A percentile compares a stretch with the other conserved stretches of the same genome.
Conservation (phyloP, 805 yeast species). For the Saturnispora saitoi region DNA sequence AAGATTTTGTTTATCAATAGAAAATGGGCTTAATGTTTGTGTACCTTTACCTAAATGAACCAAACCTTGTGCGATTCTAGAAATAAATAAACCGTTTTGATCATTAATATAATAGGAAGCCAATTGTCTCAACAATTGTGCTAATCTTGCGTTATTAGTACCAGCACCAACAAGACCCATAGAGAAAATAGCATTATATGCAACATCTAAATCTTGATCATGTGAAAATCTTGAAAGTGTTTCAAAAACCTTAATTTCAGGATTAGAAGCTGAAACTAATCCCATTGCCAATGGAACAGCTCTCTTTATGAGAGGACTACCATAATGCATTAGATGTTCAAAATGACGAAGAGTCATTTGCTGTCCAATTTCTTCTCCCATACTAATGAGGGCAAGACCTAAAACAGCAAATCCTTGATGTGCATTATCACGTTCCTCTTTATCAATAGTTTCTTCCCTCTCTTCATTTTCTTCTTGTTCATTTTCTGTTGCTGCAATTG, state of each 20-base stretch:
- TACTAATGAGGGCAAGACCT: constrained; percentile 88
- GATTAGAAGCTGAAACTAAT: constrained; percentile 82
- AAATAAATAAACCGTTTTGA: constrained; percentile 83
- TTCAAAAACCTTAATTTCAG: constrained; percentile 95
- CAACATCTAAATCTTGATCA: constrained; percentile 89
- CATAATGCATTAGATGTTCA: constrained; percentile 96
- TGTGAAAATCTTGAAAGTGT: constrained; percentile 94
- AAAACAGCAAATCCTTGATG: constrained; percentile 85
- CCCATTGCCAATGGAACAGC: constrained; percentile 99
- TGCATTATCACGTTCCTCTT: constrained; percentile 38
- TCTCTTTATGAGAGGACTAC: constrained; percentile 80
- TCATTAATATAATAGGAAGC: constrained; percentile 90
- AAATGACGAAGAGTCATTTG: constrained; percentile 97
- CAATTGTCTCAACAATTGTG: constrained; percentile 88
- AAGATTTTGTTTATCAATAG: constrained; percentile 76
- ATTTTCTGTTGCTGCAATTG: constrained; percentile 20
- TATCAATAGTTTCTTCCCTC: constrained; percentile 28
- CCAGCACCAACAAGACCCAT: constrained; percentile 99
- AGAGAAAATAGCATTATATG: constrained; percentile 87
- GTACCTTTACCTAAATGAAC: constrained; percentile 97
- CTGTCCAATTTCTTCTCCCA: constrained; percentile 97
- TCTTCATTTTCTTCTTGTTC: constrained; percentile 28
- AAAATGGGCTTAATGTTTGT: constrained; percentile 78
- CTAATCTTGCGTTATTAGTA: constrained; percentile 95
- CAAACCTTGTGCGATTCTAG: constrained; percentile 90